A percentile compares a stretch with the other conserved stretches of the same genome.
These are phyloP conservation scores for Gracilaria domingensis DNA, from an alignment of 23 red algal genomes.

Conservation along the genomic window DNA sequence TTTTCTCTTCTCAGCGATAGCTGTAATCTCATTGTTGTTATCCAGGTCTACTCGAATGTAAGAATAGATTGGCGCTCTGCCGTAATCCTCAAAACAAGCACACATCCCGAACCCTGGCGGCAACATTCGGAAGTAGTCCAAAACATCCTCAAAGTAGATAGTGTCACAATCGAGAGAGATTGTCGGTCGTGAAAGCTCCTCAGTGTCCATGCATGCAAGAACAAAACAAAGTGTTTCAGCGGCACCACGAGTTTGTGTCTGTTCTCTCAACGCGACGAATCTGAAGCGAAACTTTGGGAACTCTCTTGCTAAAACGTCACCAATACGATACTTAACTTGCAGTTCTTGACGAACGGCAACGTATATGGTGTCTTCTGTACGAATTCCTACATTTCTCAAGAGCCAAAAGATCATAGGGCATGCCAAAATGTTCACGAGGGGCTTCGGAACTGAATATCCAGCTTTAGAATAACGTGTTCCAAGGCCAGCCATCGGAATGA, in stretches of 20 bases:
- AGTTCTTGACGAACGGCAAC: slow-evolving; percentile 41
- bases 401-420: slow-evolving; percentile 53
- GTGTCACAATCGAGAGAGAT: slow-evolving; percentile 73
- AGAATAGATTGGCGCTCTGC: slow-evolving; percentile 44
- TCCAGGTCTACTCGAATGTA: slow-evolving; percentile 45
- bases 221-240: slow-evolving; percentile 48
- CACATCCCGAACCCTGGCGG: slow-evolving; percentile 23
- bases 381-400: slow-evolving; percentile 28
- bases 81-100: slow-evolving; percentile 48
- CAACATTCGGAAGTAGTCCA: slow-evolving; percentile 27
- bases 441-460: slow-evolving; percentile 49
- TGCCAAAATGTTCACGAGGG: slow-evolving; percentile 38
- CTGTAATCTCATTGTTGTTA: slow-evolving; percentile 13
- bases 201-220: slow-evolving; percentile 16
- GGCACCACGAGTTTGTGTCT: slow-evolving; percentile 46
- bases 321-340: slow-evolving; percentile 38
- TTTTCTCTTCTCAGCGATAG: slow-evolving; percentile 45
- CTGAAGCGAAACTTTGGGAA: slow-evolving; percentile 18
- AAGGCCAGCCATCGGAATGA: slow-evolving; percentile 66
- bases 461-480: slow-evolving; percentile 43
- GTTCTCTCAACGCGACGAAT: slow-evolving; percentile 8
- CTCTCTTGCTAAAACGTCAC: slow-evolving; percentile 13
- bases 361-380: slow-evolving; percentile 36
- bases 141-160: slow-evolving; percentile 56
- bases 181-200: slow-evolving; percentile 25